A percentile compares a stretch with the other conserved stretches of the same genome.
phyloP scores from a whole-genome alignment of 163 green algal species.

The Volvox carteri region DNA sequence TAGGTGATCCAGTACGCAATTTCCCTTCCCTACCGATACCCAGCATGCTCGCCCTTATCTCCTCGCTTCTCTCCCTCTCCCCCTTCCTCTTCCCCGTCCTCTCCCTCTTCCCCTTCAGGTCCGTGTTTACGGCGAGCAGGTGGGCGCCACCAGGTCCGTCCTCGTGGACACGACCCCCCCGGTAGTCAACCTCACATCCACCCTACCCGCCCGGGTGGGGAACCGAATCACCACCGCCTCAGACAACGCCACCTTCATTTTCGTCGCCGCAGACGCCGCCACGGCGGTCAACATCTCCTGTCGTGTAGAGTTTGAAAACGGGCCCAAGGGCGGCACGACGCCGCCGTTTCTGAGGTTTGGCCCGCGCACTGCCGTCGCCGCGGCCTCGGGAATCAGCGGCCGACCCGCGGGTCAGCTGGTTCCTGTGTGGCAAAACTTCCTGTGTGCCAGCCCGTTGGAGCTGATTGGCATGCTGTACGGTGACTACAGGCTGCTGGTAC shows the following conservation, averaged over 20 bases:
- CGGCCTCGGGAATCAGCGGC: background rate
- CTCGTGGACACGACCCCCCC: constrained; percentile 70
- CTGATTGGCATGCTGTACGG: constrained; percentile 66
- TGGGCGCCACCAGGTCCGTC: constrained; percentile 66
- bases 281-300: constrained; percentile 23
- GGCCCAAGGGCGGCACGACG: background rate
- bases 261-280: constrained; percentile 37
- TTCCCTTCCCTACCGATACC: background rate
- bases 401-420: background rate
- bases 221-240: constrained; percentile 12
- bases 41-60: background rate
- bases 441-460: constrained; percentile 54
- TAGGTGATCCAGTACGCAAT: too few species aligned
- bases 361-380: background rate
- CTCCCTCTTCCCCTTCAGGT: constrained; percentile 48
- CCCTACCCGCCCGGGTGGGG: background rate
- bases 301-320: background rate
- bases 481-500: constrained; percentile 71
- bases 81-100: too few species aligned
- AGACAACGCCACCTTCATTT: constrained; percentile 61
- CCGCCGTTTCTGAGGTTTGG: constrained; percentile 3
- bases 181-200: constrained; percentile 52
- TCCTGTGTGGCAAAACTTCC: background rate
- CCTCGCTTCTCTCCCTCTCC: background rate
- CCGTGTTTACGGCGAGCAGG: constrained; percentile 64